phyloP scores from a whole-genome alignment of 108 stramenopile genomes.

The Nitzschia sp. region DNA sequence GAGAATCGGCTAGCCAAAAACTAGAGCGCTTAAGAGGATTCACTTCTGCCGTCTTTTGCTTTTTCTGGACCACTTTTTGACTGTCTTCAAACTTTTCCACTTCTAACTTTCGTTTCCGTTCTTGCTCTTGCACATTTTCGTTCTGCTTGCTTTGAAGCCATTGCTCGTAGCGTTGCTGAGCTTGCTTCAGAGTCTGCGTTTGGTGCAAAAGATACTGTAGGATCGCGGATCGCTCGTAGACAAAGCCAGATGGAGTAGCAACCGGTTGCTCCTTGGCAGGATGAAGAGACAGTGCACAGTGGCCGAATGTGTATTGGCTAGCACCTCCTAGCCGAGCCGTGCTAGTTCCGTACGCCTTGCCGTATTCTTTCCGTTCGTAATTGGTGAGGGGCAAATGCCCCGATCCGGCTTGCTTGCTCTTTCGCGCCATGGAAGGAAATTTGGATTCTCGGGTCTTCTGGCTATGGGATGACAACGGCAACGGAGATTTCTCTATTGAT shows the following conservation, averaged over 20 bases:
- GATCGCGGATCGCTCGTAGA: slow-evolving; percentile 74
- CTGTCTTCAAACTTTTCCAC: slow-evolving; percentile 42
- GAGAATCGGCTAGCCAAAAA: slow-evolving; percentile 85
- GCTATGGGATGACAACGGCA: too few relatives aligned
- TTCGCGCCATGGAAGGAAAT: slow-evolving; percentile 82
- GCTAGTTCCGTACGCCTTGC: slow-evolving; percentile 74
- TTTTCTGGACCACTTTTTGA: slow-evolving; percentile 34
- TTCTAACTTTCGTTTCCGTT: slow-evolving; percentile 46
- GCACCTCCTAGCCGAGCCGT: slow-evolving; percentile 65
- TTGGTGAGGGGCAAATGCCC: slow-evolving; percentile 81
- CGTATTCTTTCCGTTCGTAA: slow-evolving; percentile 67
- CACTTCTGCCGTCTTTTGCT: slow-evolving; percentile 26
- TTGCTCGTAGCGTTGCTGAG: slow-evolving; percentile 44
- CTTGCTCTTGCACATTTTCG: slow-evolving; percentile 31
- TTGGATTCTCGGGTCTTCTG: too few relatives aligned
- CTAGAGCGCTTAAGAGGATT: slow-evolving; percentile 55
- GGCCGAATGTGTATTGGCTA: slow-evolving; percentile 77
- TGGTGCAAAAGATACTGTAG: slow-evolving; percentile 76
- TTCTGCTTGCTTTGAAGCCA: slow-evolving; percentile 22
- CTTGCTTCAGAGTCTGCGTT: slow-evolving; percentile 60
- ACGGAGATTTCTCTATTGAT: too few relatives aligned
- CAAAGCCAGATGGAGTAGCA: slow-evolving; percentile 60
- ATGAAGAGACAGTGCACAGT: slow-evolving; percentile 73
- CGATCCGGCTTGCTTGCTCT: slow-evolving; percentile 75
- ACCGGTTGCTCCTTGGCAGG: slow-evolving; percentile 31